Evolutionary conservation across 768 basidiomycete species (phyloP).

Genomic region (Cyclocybe cylindracea): DNA sequence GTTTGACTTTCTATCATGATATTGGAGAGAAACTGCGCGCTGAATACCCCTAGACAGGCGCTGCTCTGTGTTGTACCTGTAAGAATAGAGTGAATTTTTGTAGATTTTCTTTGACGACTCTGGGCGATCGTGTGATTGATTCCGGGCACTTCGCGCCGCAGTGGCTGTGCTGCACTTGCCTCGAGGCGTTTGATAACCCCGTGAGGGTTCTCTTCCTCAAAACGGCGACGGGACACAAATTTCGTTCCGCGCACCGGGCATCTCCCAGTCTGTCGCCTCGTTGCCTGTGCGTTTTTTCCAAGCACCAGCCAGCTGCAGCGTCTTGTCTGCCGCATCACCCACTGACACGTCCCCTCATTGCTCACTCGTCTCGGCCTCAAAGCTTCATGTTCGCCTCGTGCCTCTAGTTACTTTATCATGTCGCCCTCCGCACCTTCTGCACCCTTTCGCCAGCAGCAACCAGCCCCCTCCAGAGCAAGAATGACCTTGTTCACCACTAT

Average conservation of each 20-base stretch:
- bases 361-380: slow-evolving; percentile 19
- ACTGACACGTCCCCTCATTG: slow-evolving; percentile 3
- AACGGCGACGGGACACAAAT: slow-evolving; percentile 11
- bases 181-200: slow-evolving; percentile 30
- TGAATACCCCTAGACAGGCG: slow-evolving; percentile 35
- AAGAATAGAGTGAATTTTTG: slow-evolving; percentile 1
- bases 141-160: slow-evolving; percentile 2
- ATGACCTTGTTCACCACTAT: slow-evolving; percentile 79
- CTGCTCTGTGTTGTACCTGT: slow-evolving; percentile 4
- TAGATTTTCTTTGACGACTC: background rate
- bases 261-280: slow-evolving; percentile 17
- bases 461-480: slow-evolving; percentile 34
- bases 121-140: slow-evolving; percentile 13
- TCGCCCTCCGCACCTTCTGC: slow-evolving; percentile 27
- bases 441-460: slow-evolving; percentile 27
- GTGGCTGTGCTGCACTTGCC: slow-evolving; percentile 29
- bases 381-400: slow-evolving; percentile 46
- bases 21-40: slow-evolving; percentile 50
- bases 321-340: slow-evolving; percentile 3
- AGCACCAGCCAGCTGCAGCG: slow-evolving; percentile 12
- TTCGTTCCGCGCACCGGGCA: slow-evolving; percentile 18
- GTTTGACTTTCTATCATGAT: slow-evolving; percentile 60
- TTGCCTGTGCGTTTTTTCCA: slow-evolving; percentile 19
- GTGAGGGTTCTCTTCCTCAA: slow-evolving; percentile 6
- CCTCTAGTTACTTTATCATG: slow-evolving; percentile 48